These are phyloP conservation scores for Saccharomycopsis sp. DNA, from an alignment of 805 yeast species.

Conservation along the genomic window DNA sequence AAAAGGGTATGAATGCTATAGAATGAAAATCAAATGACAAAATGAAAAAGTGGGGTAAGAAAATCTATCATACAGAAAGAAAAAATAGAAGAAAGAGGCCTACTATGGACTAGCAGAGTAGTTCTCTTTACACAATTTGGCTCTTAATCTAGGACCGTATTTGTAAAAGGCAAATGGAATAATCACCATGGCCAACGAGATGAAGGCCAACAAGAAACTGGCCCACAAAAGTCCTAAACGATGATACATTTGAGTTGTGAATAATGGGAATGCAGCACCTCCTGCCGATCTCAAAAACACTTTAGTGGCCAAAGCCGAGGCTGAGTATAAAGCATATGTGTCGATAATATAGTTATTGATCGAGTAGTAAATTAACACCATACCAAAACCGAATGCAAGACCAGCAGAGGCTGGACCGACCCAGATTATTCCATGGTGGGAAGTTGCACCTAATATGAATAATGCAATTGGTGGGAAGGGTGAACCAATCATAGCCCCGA, in stretches of 20 bases:
- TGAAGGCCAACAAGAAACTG: slow-evolving; percentile 68
- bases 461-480: slow-evolving; percentile 78
- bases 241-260: slow-evolving; percentile 75
- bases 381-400: slow-evolving; percentile 70
- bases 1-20: background rate
- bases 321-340: slow-evolving; percentile 77
- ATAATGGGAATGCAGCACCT: slow-evolving; percentile 82
- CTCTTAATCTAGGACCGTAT: slow-evolving; percentile 60
- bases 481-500: slow-evolving; percentile 78
- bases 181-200: slow-evolving; percentile 67
- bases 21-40: background rate
- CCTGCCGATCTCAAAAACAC: slow-evolving; percentile 76
- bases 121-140: slow-evolving; percentile 60
- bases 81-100: background rate
- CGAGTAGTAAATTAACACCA: slow-evolving; percentile 70
- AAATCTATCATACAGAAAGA: background rate
- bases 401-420: slow-evolving; percentile 78
- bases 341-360: slow-evolving; percentile 83
- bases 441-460: slow-evolving; percentile 76
- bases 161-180: slow-evolving; percentile 67
- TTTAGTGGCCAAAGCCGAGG: slow-evolving; percentile 75
- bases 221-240: slow-evolving; percentile 77
- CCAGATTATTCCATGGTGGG: slow-evolving; percentile 66
- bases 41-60: background rate
- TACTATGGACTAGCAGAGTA: slow-evolving; percentile 36